These are phyloP conservation scores for Anaeramoeba flamelloides DNA, from an alignment of 78 protist genomes.

Conservation along the genomic window DNA sequence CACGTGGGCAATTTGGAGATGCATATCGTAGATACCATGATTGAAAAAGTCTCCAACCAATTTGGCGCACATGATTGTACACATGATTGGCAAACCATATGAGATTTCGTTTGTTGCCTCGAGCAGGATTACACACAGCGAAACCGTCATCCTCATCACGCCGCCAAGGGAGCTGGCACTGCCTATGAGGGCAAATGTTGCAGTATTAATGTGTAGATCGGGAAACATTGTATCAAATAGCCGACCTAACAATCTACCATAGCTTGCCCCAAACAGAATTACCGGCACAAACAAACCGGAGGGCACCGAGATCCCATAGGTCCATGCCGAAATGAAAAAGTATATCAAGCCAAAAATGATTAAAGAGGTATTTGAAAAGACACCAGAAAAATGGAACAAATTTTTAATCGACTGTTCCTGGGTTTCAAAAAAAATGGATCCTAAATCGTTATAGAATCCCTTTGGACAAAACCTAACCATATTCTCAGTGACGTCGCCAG, in stretches of 20 bases:
- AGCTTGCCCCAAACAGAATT: slow-evolving; percentile 62
- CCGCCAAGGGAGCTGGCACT: slow-evolving; percentile 67
- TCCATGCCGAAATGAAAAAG: slow-evolving; percentile 33
- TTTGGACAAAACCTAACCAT: slow-evolving; percentile 16
- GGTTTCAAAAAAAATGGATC: slow-evolving; percentile 37
- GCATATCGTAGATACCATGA: slow-evolving; percentile 47
- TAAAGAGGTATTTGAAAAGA: slow-evolving; percentile 12
- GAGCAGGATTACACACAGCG: slow-evolving; percentile 49
- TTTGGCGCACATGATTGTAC: slow-evolving; percentile 52
- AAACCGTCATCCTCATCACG: slow-evolving; percentile 59
- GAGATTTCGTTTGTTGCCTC: slow-evolving; percentile 36
- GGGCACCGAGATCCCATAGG: slow-evolving; percentile 59
- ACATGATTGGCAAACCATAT: slow-evolving; percentile 51
- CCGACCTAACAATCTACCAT: slow-evolving; percentile 57
- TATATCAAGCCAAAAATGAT: slow-evolving; percentile 31
- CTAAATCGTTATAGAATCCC: slow-evolving; percentile 50
- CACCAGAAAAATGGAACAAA: background rate
- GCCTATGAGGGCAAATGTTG: slow-evolving; percentile 61
- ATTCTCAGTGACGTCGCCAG: background rate
- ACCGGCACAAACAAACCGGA: slow-evolving; percentile 62
- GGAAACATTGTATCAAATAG: background rate
- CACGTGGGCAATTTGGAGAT: slow-evolving; percentile 37
- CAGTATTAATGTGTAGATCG: slow-evolving; percentile 19
- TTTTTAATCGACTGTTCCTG: slow-evolving; percentile 19
- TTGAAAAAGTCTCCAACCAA: slow-evolving; percentile 44